Base-by-base conservation (phyloP, 805 yeast genomes). In the Hagleromyces aurorensis region DNA sequence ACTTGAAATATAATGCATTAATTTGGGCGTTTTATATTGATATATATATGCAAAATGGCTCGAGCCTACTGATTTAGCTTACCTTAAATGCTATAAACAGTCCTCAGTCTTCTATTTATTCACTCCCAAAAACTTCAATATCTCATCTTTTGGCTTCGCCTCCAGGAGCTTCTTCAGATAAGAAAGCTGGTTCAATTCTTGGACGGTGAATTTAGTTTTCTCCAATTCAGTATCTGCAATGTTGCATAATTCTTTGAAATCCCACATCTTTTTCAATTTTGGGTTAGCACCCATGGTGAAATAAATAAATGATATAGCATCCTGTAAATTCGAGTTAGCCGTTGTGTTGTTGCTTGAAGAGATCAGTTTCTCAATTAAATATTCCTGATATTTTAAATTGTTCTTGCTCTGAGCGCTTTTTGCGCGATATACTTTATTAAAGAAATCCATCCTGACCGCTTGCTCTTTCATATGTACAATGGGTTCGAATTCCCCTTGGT, bases 111-210 rank as follows among this genome's bases (percentile, higher is more conserved):
- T 17, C 17, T 33, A 30, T 20, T 37, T 20, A 15, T 34, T 31
- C n/a, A 49, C 40, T 33, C 59, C 59, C 33, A 85, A 62, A 50
- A 84, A 79, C 24, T 69, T 55, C 40, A 83, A 29, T 24, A 86
- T 53, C 27, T 70, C 68, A 4, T 75, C 83, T 41, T 70, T 69
- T 1, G 94, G 94, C 52, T 81, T 86, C 23, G 70, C 37, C 39
- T 72, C 67, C 53, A 87, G 67, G 29, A 87, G 57, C 43, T 64
- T 60, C 45, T 73, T 77, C 24, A 86, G 69, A 14, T 71, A 60
- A 20, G 62, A 37, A 16, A 82, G 60, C 29, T 76, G 76, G 3
- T 57, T 48, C 1, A 70, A 22, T 40, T 79, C 87, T 3, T 57
- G 52, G 18, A 27, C 12, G 26, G 29, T 32, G 15, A 31, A 30